phyloP scores from a whole-genome alignment of 2,329 filamentous ascomycete genomes.

The Gnomoniopsis sp. region DNA sequence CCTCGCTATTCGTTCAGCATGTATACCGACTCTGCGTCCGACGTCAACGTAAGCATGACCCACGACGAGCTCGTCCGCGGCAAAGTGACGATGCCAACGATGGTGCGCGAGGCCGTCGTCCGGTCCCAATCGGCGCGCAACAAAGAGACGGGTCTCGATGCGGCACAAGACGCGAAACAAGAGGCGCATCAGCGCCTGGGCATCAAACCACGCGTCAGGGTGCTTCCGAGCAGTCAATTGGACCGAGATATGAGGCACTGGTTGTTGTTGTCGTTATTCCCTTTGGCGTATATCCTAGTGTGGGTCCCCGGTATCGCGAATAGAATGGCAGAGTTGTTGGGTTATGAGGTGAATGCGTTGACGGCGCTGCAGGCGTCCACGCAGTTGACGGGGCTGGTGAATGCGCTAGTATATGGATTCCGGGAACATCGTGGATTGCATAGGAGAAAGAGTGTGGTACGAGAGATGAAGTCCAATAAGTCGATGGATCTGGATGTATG shows the following conservation, averaged over 20 bases:
- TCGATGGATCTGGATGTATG: neutral
- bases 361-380: conserved; percentile 14
- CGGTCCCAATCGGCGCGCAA: conserved; percentile 2
- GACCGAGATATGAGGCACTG: conserved; percentile 14
- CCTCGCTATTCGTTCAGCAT: conserved; percentile 13
- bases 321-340: conserved; percentile 7
- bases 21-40: conserved; percentile 1
- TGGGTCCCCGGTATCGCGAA: conserved; percentile 13
- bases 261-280: conserved; percentile 13
- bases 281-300: conserved; percentile 11
- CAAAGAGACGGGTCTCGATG: conserved; percentile 10
- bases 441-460: neutral
- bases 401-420: conserved; percentile 14
- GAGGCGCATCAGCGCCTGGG: conserved; percentile 6
- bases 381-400: conserved; percentile 14
- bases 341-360: neutral
- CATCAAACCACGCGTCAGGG: conserved; percentile 9
- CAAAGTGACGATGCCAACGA: conserved; percentile 5
- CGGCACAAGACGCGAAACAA: conserved; percentile 12
- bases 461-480: neutral
- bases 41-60: conserved; percentile 7
- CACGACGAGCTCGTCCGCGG: conserved; percentile 15
- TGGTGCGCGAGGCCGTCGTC: conserved; percentile 9
- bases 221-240: conserved; percentile 10
- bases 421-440: conserved; percentile 6